Conservation (phyloP, 2,329 filamentous ascomycete species). For the Domatiomyces catenatus region DNA sequence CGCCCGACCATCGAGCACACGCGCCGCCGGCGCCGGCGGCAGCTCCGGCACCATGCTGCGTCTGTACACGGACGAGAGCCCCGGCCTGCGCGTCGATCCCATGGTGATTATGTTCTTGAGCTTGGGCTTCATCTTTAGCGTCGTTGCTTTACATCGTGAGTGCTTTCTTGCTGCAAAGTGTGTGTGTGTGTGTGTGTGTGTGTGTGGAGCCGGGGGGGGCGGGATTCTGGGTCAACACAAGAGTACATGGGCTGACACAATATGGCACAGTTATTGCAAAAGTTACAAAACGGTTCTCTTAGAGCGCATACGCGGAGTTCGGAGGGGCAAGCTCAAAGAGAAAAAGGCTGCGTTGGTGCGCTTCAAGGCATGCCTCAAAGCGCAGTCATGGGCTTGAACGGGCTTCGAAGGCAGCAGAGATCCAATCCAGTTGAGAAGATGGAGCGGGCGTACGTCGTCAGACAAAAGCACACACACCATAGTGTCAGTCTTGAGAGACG, state of each 20-base stretch:
- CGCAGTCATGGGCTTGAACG: too few relatives aligned
- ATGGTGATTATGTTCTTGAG: slow-evolving; percentile 93
- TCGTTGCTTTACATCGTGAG: slow-evolving; percentile 93
- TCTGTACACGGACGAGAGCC: slow-evolving; percentile 96
- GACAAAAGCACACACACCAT: background rate
- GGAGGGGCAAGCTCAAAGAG: background rate
- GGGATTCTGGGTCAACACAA: too few relatives aligned
- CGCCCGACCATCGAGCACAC: slow-evolving; percentile 78
- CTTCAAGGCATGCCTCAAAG: too few relatives aligned
- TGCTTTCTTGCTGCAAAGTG: slow-evolving; percentile 13
- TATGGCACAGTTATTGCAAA: slow-evolving; percentile 68
- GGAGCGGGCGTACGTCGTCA: too few relatives aligned
- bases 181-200: slow-evolving; percentile 3
- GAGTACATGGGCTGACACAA: too few relatives aligned
- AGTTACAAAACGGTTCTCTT: slow-evolving; percentile 71
- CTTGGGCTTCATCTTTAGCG: slow-evolving; percentile 96
- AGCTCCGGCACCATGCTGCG: slow-evolving; percentile 98
- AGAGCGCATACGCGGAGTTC: background rate
- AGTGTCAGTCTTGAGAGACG: background rate
- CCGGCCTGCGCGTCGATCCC: slow-evolving; percentile 91
- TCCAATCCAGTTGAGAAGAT: too few relatives aligned
- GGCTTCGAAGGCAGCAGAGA: background rate
- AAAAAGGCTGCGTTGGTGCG: too few relatives aligned
- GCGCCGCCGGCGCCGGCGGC: slow-evolving; percentile 83
- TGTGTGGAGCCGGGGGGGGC: too few relatives aligned